phyloP scores from a whole-genome alignment of 495 filamentous ascomycete species.

The Penicillium paxilli region DNA sequence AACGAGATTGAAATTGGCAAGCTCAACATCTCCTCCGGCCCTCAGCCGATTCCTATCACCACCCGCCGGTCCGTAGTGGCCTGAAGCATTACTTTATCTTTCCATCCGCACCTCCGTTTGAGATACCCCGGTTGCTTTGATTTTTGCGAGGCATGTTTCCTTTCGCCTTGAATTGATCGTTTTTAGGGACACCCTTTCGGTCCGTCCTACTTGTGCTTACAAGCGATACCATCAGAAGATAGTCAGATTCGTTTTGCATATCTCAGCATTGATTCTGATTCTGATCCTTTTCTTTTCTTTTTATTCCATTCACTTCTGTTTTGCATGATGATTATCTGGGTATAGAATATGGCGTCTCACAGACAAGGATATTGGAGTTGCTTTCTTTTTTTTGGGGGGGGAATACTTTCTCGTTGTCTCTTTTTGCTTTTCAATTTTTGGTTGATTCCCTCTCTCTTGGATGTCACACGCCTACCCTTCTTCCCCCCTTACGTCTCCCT shows the following conservation, averaged over 20 bases:
- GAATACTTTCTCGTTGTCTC: constrained; percentile 4
- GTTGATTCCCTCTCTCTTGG: constrained; percentile 14
- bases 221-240: constrained; percentile 1
- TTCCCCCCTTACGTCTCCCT: no score
- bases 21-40: constrained; percentile 38
- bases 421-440: background rate
- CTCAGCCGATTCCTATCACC: constrained; percentile 46
- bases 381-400: constrained; percentile 10
- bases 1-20: constrained; percentile 38
- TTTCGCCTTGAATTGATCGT: constrained; percentile 7
- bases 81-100: constrained; percentile 16
- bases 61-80: constrained; percentile 42
- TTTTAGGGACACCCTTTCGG: background rate
- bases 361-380: constrained; percentile 37
- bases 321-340: constrained; percentile 23
- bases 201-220: constrained; percentile 2
- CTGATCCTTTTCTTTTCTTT: constrained; percentile 12
- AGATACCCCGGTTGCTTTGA: constrained; percentile 24
- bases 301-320: no score
- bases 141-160: constrained; percentile 15
- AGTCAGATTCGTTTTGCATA: background rate
- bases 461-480: constrained; percentile 5
- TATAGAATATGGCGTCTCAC: constrained; percentile 43
- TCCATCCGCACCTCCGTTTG: constrained; percentile 14
- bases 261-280: background rate